Evolutionary conservation across 2,329 filamentous ascomycete genomes (phyloP).

Genomic region (Meredithiella fracta): DNA sequence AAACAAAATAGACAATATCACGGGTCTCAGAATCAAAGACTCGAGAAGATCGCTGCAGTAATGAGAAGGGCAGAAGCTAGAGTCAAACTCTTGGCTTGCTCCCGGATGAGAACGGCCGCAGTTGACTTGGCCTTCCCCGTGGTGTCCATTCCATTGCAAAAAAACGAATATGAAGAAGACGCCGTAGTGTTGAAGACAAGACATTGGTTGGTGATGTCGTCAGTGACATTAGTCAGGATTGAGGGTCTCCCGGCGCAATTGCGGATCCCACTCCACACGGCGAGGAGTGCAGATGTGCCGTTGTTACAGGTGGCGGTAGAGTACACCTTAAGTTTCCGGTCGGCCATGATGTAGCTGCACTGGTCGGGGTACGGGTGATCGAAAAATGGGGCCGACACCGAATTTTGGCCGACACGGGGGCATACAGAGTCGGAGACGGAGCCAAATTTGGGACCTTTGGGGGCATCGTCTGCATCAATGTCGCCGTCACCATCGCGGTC

Average conservation of each 20-base stretch:
- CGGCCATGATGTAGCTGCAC: slow-evolving; percentile 13
- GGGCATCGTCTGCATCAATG: slow-evolving; percentile 6
- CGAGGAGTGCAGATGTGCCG: slow-evolving; percentile 17
- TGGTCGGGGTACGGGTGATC: slow-evolving; percentile 14
- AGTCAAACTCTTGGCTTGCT: slow-evolving; percentile 11
- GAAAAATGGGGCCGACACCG: slow-evolving; percentile 9
- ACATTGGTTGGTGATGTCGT: slow-evolving; percentile 16
- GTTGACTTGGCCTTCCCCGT: slow-evolving; percentile 10
- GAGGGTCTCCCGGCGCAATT: slow-evolving; percentile 58
- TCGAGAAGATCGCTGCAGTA: slow-evolving; percentile 12
- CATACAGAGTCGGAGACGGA: slow-evolving; percentile 13
- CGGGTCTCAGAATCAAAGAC: slow-evolving; percentile 1
- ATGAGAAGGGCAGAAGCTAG: slow-evolving; percentile 5
- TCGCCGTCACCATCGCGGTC: slow-evolving; percentile 10
- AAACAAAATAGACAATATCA: neutral
- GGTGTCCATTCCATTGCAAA: slow-evolving; percentile 13
- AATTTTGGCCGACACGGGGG: slow-evolving; percentile 5
- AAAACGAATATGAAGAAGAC: slow-evolving; percentile 12
- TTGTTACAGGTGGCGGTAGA: slow-evolving; percentile 12
- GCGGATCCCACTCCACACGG: slow-evolving; percentile 36
- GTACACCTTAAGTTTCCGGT: slow-evolving; percentile 14
- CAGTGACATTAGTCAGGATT: slow-evolving; percentile 38
- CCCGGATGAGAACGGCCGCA: slow-evolving; percentile 5
- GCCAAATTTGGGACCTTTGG: slow-evolving; percentile 11
- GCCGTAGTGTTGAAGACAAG: slow-evolving; percentile 13